Base-by-base conservation (phyloP, 148 eudicot species). In the Bassia scoparia region DNA sequence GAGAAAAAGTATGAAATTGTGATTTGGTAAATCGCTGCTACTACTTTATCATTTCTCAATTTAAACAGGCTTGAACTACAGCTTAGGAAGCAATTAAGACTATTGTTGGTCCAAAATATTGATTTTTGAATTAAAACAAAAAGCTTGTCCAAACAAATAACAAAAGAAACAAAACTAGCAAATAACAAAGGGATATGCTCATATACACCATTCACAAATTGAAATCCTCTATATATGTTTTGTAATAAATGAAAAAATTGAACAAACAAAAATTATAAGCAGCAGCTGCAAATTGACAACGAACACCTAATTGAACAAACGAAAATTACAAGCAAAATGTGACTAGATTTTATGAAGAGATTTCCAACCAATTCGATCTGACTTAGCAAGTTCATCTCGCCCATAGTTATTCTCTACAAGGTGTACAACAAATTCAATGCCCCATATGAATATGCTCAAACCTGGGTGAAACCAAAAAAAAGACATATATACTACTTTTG, bases 401-500 rank as follows among this genome's bases (percentile, higher is more conserved):
- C 71, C 20, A 20, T 13, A 35, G 67, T 71, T 77, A 66, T 78
- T 67, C 77, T 73, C 81, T 72, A 68, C 74, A 79, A 53, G 55
- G 34, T 64, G 71, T 79, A 79, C 82, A 79, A 54, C 41, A 44
- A 74, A 79, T 70, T 49, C 78, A 59, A 15, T 74, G 63, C 48
- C 69, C 69, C 63, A 61, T 33, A 54, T 73, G 61, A 61, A 23
- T 73, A 49, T 73, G 44, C 58, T 74, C 77, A 50, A 48, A 74
- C 61, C 66, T 69, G 75, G 54, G 52, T 7, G 52, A 72, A 68
- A 55, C 50, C 53, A 70, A 73, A 68, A 67, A 24, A 20, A 69
- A 16, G 58, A 74, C 59, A 56, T 74, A 79, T 74, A 69, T 79
- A 79, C 82, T 46, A 54, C 64, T 38, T 37, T 69, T 62, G 33